Percentiles rank a stretch among this genome's conserved stretches.
Conservation (phyloP, 1,139 yeast species). For the Lipomyces yarrowii region DNA sequence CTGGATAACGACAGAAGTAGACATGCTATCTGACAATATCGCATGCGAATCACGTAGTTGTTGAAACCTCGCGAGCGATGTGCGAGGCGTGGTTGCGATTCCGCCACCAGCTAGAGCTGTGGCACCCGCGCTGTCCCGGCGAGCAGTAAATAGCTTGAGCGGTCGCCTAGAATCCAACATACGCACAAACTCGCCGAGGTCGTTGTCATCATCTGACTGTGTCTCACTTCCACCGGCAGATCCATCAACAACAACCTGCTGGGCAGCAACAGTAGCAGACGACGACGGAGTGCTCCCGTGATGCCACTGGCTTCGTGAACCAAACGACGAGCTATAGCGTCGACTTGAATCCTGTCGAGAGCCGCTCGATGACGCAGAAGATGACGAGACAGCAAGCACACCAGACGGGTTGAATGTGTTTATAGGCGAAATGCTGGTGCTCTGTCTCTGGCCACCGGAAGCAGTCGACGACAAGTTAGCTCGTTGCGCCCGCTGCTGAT, state of each 20-base stretch:
- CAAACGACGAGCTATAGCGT: conserved; percentile 32
- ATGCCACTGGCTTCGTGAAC: conserved; percentile 23
- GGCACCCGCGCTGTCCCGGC: conserved; percentile 7
- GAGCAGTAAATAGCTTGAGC: conserved; percentile 18
- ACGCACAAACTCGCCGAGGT: conserved; percentile 75
- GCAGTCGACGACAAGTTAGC: conserved; percentile 32
- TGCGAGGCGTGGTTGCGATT: conserved; percentile 17
- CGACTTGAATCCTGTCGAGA: conserved; percentile 1
- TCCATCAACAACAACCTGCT: conserved; percentile 2
- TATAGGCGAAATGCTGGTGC: conserved; percentile 3
- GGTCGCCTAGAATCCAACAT: conserved; percentile 63
- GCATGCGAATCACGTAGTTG: conserved; percentile 51
- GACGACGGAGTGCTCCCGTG: conserved; percentile 8
- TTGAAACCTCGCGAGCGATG: conserved; percentile 51
- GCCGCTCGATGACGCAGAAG: conserved; percentile 22
- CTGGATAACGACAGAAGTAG: conserved; percentile 21
- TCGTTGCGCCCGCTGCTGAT: neutral
- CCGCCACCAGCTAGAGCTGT: conserved; percentile 12
- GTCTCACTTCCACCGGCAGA: conserved; percentile 1
- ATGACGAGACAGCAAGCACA: conserved; percentile 5
- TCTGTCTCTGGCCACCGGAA: neutral
- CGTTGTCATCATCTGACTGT: conserved; percentile 55
- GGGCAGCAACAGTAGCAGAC: conserved; percentile 15
- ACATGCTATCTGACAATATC: conserved; percentile 43
- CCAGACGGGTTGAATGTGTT: conserved; percentile 8